Conservation (phyloP, 306 rosid species). For the Prunus davidiana region DNA sequence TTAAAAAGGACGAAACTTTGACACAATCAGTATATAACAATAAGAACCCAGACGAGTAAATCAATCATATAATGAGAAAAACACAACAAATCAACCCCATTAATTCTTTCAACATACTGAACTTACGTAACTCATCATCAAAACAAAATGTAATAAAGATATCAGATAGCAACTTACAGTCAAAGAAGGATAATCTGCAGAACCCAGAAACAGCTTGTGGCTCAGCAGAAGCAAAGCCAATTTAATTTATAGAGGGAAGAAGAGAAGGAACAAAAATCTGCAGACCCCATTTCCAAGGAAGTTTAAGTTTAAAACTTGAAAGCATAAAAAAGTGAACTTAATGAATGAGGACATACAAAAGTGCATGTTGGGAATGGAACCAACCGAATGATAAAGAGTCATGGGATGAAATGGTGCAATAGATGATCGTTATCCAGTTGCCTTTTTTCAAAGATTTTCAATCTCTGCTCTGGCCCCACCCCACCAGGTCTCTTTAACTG, state of each 20-base stretch:
- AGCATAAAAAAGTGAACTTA: not conserved
- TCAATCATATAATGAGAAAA: not conserved
- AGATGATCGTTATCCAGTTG: constrained; percentile 44
- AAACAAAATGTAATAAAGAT: constrained; percentile 3
- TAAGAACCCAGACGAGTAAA: constrained; percentile 12
- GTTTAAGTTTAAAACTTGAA: not conserved
- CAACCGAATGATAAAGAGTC: constrained; percentile 28
- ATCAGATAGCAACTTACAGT: constrained; percentile 21
- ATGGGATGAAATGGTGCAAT: constrained; percentile 26
- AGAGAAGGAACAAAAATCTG: not conserved
- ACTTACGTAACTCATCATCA: too few relatives aligned
- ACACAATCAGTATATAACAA: not conserved
- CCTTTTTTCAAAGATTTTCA: constrained; percentile 7
- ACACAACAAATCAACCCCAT: not conserved
- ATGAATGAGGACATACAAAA: constrained; percentile 2
- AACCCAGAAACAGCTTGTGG: constrained; percentile 29
- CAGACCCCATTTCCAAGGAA: constrained; percentile 25
- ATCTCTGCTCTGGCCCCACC: constrained; percentile 36
- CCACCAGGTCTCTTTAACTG: constrained; percentile 2
- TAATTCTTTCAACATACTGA: too few relatives aligned
- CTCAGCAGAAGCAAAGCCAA: constrained; percentile 11
- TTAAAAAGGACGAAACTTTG: not conserved
- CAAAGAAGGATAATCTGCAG: constrained; percentile 25
- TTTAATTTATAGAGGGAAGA: constrained; percentile 19
- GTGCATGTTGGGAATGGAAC: not conserved